These are phyloP conservation scores for Spathaspora sp. DNA, from an alignment of 805 yeast genomes.

Conservation along the genomic window DNA sequence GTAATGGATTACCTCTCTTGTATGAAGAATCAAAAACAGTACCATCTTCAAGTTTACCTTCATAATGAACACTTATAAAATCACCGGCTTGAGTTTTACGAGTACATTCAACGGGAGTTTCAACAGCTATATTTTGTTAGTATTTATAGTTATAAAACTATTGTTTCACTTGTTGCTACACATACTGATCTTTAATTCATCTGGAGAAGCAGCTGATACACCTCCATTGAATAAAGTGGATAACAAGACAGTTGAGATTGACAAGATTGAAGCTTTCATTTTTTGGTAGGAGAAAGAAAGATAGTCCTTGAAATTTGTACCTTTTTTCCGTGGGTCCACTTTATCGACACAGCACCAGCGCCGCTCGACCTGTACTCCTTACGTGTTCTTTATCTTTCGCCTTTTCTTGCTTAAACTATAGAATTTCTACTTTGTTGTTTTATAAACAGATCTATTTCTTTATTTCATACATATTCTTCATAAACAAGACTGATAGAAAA, in stretches of 20 bases:
- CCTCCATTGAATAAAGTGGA: background rate
- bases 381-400: background rate
- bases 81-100: slow-evolving; percentile 65
- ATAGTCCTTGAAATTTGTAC: too few species aligned
- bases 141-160: background rate
- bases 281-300: background rate
- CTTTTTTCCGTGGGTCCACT: background rate
- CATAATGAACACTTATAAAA: slow-evolving; percentile 69
- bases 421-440: background rate
- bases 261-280: slow-evolving; percentile 6
- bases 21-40: slow-evolving; percentile 73
- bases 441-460: background rate
- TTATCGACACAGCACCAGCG: too few species aligned
- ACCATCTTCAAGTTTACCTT: slow-evolving; percentile 67
- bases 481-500: background rate
- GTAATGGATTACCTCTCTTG: slow-evolving; percentile 60
- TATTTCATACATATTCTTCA: background rate
- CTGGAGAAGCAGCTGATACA: slow-evolving; percentile 10
- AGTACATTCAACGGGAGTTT: slow-evolving; percentile 50
- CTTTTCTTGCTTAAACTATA: background rate
- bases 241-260: slow-evolving; percentile 6
- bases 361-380: too few species aligned
- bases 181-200: slow-evolving; percentile 25
- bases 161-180: slow-evolving; percentile 2
- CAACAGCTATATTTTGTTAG: slow-evolving; percentile 8